Conservation (phyloP, 2,329 filamentous ascomycete species). For the Pseudogymnoascus sp. region DNA sequence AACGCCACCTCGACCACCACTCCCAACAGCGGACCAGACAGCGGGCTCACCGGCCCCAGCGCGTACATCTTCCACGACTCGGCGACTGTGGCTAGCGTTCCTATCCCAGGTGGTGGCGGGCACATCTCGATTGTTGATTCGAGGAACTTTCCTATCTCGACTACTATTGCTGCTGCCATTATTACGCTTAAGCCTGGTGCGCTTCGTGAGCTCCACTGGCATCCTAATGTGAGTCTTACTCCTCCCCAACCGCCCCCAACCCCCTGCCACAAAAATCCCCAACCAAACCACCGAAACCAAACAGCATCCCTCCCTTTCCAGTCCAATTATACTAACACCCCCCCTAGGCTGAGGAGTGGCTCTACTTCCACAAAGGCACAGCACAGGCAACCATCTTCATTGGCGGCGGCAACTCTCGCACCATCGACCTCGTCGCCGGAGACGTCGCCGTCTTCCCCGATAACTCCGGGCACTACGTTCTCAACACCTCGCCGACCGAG, state of each 20-base stretch:
- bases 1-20: constrained; percentile 45
- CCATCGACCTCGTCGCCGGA: constrained; percentile 59
- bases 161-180: constrained; percentile 57
- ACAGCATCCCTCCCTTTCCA: neutral
- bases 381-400: constrained; percentile 58
- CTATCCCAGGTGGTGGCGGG: constrained; percentile 53
- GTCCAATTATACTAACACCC: neutral
- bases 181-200: constrained; percentile 56
- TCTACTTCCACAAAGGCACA: constrained; percentile 59
- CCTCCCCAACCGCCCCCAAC: neutral
- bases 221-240: constrained; percentile 50
- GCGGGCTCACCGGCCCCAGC: constrained; percentile 45
- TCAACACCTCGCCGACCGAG: constrained; percentile 56
- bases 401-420: constrained; percentile 51
- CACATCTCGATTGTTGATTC: constrained; percentile 57
- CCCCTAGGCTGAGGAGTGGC: constrained; percentile 56
- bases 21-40: constrained; percentile 38
- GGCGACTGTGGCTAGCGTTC: constrained; percentile 31
- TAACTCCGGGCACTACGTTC: constrained; percentile 60
- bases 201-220: constrained; percentile 61
- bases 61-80: constrained; percentile 55
- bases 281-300: neutral
- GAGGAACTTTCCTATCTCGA: constrained; percentile 57
- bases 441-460: constrained; percentile 62
- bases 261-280: neutral